Evolutionary conservation across 192 early-diverging fungal species (phyloP).

Genomic region (Linnemannia elongata): DNA sequence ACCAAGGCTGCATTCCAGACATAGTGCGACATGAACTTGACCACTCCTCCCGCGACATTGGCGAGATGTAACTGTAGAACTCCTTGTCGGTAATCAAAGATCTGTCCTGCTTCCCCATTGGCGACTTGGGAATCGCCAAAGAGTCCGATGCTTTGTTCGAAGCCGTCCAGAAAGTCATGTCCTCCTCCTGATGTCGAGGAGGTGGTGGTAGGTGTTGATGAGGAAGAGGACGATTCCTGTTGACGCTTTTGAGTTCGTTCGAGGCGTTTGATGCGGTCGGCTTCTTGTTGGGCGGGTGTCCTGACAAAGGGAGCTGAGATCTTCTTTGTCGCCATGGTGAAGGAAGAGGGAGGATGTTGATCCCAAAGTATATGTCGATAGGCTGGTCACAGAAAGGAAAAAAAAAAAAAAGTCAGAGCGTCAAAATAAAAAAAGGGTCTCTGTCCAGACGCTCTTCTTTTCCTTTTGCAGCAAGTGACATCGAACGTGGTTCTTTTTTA

Average conservation of each 20-base stretch:
- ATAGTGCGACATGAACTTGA: constrained; percentile 53
- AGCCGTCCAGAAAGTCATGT: constrained; percentile 35
- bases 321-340: not conserved
- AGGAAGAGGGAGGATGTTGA: not conserved
- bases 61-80: constrained; percentile 38
- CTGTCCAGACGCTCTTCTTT: not conserved
- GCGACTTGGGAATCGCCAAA: constrained; percentile 55
- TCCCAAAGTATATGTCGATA: not conserved
- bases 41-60: constrained; percentile 34
- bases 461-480: not conserved
- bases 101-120: constrained; percentile 43
- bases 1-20: constrained; percentile 52
- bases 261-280: constrained; percentile 16
- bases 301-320: not conserved
- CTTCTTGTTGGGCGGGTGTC: constrained; percentile 33
- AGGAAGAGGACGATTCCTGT: not conserved
- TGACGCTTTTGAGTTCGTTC: constrained; percentile 22
- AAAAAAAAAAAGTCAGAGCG: not conserved
- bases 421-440: not conserved
- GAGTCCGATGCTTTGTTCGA: constrained; percentile 50
- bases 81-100: constrained; percentile 39
- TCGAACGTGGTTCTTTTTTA: too few species aligned
- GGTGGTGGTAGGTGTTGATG: not conserved
- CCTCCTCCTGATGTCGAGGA: not conserved
- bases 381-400: not conserved